Percentiles rank a stretch among this genome's conserved stretches.
phyloP scores from a whole-genome alignment of 148 eudicot species.

The Rhododendron henanense region DNA sequence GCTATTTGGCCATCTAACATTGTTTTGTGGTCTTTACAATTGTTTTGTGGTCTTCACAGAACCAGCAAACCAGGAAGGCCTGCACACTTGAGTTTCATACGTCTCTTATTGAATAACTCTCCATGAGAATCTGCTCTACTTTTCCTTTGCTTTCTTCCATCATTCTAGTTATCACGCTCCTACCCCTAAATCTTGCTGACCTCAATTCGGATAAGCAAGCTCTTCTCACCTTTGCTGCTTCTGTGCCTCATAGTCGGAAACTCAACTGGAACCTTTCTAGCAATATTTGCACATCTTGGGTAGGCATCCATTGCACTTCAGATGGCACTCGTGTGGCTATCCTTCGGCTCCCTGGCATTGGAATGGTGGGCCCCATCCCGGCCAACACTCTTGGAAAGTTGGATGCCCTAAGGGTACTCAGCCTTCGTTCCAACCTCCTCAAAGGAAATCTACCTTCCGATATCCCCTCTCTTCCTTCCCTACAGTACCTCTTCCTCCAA shows the following conservation, averaged over 20 bases:
- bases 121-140: slow-evolving; percentile 16
- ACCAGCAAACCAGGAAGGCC: slow-evolving; percentile 13
- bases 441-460: slow-evolving; percentile 33
- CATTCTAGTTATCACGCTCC: slow-evolving; percentile 7
- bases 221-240: slow-evolving; percentile 15
- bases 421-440: slow-evolving; percentile 33
- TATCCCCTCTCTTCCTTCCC: slow-evolving; percentile 36
- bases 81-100: background rate
- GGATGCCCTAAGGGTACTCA: slow-evolving; percentile 22
- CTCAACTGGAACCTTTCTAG: slow-evolving; percentile 12
- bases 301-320: slow-evolving; percentile 22
- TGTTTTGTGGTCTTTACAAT: slow-evolving; percentile 1
- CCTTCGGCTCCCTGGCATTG: slow-evolving; percentile 34
- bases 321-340: slow-evolving; percentile 22
- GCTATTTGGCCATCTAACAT: background rate
- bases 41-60: slow-evolving; percentile 4
- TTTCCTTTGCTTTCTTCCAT: slow-evolving; percentile 8
- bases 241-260: slow-evolving; percentile 18
- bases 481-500: slow-evolving; percentile 30
- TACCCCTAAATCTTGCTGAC: slow-evolving; percentile 9
- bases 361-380: slow-evolving; percentile 34
- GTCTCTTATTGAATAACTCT: background rate
- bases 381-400: slow-evolving; percentile 27
- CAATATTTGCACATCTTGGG: slow-evolving; percentile 14
- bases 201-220: slow-evolving; percentile 16